Evolutionary conservation across 1,284 basidiomycete species (phyloP).

Genomic region (Phaffia rhodozyma): DNA sequence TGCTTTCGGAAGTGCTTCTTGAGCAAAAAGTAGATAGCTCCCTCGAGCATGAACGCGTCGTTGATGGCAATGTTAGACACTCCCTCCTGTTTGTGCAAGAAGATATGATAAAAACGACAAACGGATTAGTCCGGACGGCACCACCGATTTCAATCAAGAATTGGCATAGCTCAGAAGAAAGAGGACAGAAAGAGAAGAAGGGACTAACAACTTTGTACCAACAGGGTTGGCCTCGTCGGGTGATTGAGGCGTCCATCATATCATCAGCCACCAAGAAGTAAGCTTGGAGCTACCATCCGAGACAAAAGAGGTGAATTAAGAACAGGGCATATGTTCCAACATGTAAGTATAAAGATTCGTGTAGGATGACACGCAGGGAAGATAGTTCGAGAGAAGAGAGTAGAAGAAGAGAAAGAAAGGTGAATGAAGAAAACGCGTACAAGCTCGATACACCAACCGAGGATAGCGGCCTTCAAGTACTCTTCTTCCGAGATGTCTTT

Average conservation of each 20-base stretch:
- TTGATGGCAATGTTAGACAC: constrained; percentile 89
- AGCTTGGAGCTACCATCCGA: constrained; percentile 65
- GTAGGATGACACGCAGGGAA: background rate
- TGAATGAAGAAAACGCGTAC: constrained; percentile 41
- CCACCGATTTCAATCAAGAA: background rate
- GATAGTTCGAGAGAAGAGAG: too few relatives aligned
- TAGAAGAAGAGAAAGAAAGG: background rate
- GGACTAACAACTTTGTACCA: constrained; percentile 62
- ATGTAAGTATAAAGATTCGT: background rate
- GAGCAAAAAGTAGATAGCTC: constrained; percentile 80
- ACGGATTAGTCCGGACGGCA: background rate
- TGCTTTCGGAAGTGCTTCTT: constrained; percentile 78
- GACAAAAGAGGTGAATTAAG: background rate
- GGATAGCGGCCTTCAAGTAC: constrained; percentile 75
- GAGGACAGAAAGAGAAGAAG: background rate
- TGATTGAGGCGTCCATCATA: constrained; percentile 92
- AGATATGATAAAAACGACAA: background rate
- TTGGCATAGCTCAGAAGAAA: background rate
- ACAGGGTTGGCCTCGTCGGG: constrained; percentile 94
- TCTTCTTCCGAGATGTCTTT: constrained; percentile 50
- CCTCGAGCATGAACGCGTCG: constrained; percentile 93
- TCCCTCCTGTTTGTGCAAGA: constrained; percentile 33
- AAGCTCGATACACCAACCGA: constrained; percentile 94
- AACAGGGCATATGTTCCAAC: background rate
- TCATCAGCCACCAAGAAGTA: constrained; percentile 97